Percentiles rank a stretch among this genome's conserved stretches.
Conservation (phyloP, 768 basidiomycete species). For the Chalciporus pseudorubinellus region DNA sequence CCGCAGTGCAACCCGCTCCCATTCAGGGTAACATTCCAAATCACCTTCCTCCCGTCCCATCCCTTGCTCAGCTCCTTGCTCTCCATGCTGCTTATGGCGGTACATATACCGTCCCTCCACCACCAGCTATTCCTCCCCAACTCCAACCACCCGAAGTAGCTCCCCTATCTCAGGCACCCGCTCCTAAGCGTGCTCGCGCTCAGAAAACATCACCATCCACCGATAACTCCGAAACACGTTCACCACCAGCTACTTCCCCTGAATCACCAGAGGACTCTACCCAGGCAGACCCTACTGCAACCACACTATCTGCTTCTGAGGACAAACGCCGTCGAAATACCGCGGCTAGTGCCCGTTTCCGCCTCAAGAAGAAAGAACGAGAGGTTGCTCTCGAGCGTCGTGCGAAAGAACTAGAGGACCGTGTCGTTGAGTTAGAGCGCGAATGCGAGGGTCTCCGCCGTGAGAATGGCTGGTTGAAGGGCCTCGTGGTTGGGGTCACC, state of each 20-base stretch:
- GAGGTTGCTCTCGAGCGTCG: constrained; percentile 85
- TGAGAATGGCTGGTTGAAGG: constrained; percentile 93
- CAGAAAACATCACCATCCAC: constrained; percentile 47
- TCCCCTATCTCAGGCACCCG: constrained; percentile 18
- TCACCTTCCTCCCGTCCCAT: constrained; percentile 39
- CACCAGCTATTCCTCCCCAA: constrained; percentile 10
- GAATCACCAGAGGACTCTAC: constrained; percentile 30
- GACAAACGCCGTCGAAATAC: constrained; percentile 95
- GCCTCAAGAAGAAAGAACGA: constrained; percentile 94
- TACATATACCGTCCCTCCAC: constrained; percentile 19
- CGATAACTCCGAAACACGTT: constrained; percentile 11
- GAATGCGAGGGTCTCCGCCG: constrained; percentile 86
- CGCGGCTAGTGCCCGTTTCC: constrained; percentile 89
- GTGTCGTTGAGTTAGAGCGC: constrained; percentile 80
- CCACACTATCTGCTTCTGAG: constrained; percentile 56
- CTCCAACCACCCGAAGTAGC: constrained; percentile 15
- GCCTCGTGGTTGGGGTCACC: constrained; percentile 84
- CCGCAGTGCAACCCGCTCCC: constrained; percentile 21
- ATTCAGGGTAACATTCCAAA: constrained; percentile 28
- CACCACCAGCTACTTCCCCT: constrained; percentile 32
- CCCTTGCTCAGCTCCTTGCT: constrained; percentile 70
- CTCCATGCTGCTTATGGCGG: constrained; percentile 45
- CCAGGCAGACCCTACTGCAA: constrained; percentile 9
- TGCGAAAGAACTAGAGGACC: constrained; percentile 79
- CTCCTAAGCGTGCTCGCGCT: constrained; percentile 53